Conservation (phyloP, 441 rosid genomes). For the Eutrema salsugineum region DNA sequence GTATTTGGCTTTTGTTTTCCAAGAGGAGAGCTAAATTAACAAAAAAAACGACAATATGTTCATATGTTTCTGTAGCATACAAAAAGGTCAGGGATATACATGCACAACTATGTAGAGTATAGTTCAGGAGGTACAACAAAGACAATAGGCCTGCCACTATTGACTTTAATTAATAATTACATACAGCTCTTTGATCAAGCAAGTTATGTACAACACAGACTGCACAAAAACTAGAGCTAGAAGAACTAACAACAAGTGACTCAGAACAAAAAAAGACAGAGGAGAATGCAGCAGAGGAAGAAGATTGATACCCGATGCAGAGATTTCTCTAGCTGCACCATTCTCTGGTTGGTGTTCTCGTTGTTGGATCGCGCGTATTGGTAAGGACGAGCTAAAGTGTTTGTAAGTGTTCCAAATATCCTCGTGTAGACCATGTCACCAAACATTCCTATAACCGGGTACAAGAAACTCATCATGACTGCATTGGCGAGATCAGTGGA, state of each 20-base stretch:
- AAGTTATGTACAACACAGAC: conserved; percentile 16
- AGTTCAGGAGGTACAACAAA: conserved; percentile 6
- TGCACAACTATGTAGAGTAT: neutral
- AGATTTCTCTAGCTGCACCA: conserved; percentile 45
- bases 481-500: conserved; percentile 39
- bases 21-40: too few relatives aligned
- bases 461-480: conserved; percentile 31
- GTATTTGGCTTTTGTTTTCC: neutral
- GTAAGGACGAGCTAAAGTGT: conserved; percentile 37
- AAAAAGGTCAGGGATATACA: too few relatives aligned
- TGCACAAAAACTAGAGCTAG: neutral
- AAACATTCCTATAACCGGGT: conserved; percentile 39
- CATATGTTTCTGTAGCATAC: neutral
- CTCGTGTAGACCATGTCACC: conserved; percentile 52
- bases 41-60: too few relatives aligned
- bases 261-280: conserved; percentile 55
- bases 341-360: conserved; percentile 30
- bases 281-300: conserved; percentile 42
- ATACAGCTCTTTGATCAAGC: neutral
- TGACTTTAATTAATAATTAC: too few relatives aligned
- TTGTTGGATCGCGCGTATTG: conserved; percentile 2
- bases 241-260: conserved; percentile 3
- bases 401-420: conserved; percentile 43
- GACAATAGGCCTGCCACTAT: neutral
- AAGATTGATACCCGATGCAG: conserved; percentile 49